phyloP scores from a whole-genome alignment of 257 asterid species.

The Solanum chilense region DNA sequence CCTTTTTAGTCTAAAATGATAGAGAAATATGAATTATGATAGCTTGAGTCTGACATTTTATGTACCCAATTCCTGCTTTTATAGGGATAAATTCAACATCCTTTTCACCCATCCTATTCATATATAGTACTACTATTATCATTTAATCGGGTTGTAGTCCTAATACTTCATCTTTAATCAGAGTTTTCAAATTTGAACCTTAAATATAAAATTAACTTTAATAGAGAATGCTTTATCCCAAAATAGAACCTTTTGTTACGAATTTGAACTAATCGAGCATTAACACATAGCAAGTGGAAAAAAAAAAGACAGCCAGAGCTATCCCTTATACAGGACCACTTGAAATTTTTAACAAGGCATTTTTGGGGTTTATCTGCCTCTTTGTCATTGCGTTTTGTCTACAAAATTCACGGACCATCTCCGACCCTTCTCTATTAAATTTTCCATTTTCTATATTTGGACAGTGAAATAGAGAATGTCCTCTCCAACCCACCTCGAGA shows the following conservation, averaged over 20 bases:
- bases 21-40: not conserved
- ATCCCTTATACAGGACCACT: not conserved
- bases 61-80: not conserved
- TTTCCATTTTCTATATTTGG: too few relatives aligned
- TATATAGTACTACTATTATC: not conserved
- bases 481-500: too few relatives aligned
- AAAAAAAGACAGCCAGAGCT: not conserved
- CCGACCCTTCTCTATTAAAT: too few relatives aligned
- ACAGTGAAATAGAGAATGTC: too few relatives aligned
- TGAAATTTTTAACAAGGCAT: not conserved
- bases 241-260: too few relatives aligned
- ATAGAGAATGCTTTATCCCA: too few relatives aligned
- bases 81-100: not conserved
- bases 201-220: not conserved
- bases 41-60: not conserved
- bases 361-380: not conserved
- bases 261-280: too few relatives aligned
- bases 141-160: not conserved
- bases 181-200: rapidly evolving
- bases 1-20: not conserved
- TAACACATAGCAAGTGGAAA: too few relatives aligned
- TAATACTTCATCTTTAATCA: not conserved
- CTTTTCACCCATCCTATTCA: not conserved
- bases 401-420: not conserved
- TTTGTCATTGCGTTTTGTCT: not conserved